Evolutionary conservation across 768 basidiomycete species (phyloP), one percentile per base, ranked within the genome.

Genomic region (Mycena vitilis): DNA sequence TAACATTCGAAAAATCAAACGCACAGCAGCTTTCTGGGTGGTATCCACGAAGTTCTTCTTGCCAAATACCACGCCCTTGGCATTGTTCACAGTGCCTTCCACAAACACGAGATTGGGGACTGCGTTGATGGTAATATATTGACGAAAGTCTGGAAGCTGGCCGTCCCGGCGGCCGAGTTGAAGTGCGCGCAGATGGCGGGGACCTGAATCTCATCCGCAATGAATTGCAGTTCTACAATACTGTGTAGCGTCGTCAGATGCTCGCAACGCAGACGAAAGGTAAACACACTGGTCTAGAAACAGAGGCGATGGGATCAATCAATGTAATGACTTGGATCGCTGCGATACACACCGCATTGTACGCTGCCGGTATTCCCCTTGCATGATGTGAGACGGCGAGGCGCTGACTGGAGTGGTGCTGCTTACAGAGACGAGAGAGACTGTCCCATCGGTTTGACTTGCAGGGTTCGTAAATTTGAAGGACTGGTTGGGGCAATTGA

Each of bases 51-150:
- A 65, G 37, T 18, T 48, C 20, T 58, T 65, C 11, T 23, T 23
- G 20, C 64, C 64, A 34, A 66, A 56, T 7, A 56, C 52, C 1
- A 60, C 23, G 36, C 65, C 65, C 42, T 66, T 66, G 23, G 65
- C 65, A 22, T 66, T 66, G 59, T 66, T 66, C 37, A 60, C 65
- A 11, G 59, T 66, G 4, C 22, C 8, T 22, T 55, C 65, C 13
- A 66, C 65, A 6, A 55, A 54, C n/a, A 66, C 38, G 8, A 36
- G 23, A 34, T 66, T 66, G 8, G 65, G 48, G 18, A 18, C 18
- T 5, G 48, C 2, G 37, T 66, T 66, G 56, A 66, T 59, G 5
- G 58, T 60, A 7, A n/a, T n/a, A n/a, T n/a, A n/a, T 66, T 47
- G 65, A 65, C 58, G 20, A 55, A 55, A 9, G 54, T 38, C 37